Evolutionary conservation across 805 yeast genomes (phyloP).

Genomic region (Candida dendrica): DNA sequence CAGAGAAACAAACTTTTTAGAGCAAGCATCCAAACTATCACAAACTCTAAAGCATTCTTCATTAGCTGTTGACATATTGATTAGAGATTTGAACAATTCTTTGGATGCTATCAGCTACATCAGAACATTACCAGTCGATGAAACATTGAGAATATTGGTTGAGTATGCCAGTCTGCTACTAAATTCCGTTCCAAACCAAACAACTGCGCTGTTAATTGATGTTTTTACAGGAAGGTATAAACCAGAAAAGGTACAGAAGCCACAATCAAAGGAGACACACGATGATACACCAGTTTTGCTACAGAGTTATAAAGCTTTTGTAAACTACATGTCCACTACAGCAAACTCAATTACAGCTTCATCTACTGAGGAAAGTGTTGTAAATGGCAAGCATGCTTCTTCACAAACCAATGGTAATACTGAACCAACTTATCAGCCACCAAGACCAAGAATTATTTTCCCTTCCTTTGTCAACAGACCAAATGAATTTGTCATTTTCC

Average conservation of each 20-base stretch:
- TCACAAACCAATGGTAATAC: constrained; percentile 2
- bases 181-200: constrained; percentile 65
- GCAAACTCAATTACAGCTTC: constrained; percentile 17
- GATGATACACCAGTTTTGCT: constrained; percentile 22
- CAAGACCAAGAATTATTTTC: constrained; percentile 80
- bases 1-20: constrained; percentile 60
- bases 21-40: constrained; percentile 65
- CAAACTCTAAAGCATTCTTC: constrained; percentile 66
- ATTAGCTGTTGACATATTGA: constrained; percentile 65
- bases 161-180: constrained; percentile 60
- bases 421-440: constrained; percentile 79
- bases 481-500: constrained; percentile 79
- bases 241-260: constrained; percentile 27
- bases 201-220: constrained; percentile 75
- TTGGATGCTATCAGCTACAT: constrained; percentile 57
- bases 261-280: constrained; percentile 8
- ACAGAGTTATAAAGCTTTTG: constrained; percentile 51
- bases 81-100: constrained; percentile 58
- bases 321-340: constrained; percentile 41
- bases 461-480: constrained; percentile 83
- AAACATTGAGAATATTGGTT: constrained; percentile 62
- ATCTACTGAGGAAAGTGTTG: constrained; percentile 9
- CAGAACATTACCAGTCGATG: constrained; percentile 65
- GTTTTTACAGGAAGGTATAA: constrained; percentile 82
- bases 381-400: constrained; percentile 4